Conservation (phyloP, 345 rosid species). For the Turritis glabra region DNA sequence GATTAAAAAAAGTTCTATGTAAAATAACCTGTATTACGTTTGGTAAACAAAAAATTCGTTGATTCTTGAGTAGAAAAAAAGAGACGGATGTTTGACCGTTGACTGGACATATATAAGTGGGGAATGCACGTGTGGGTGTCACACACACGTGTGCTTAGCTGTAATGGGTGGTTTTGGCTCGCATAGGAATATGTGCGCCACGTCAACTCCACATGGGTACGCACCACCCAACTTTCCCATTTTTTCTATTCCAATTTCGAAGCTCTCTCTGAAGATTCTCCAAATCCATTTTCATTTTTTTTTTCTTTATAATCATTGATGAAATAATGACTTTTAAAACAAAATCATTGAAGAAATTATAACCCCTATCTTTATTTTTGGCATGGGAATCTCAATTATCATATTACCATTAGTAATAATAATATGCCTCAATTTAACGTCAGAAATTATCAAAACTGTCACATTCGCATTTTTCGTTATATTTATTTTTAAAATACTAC, state of each 20-base stretch:
- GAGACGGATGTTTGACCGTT: constrained; percentile 29
- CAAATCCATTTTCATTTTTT: constrained; percentile 20
- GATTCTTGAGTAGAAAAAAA: neutral
- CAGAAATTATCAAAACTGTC: neutral
- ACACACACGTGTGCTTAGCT: constrained; percentile 38
- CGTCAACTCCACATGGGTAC: constrained; percentile 36
- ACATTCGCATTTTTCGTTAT: neutral
- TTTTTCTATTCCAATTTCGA: constrained; percentile 13
- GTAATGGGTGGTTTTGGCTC: constrained; percentile 26
- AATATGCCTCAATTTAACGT: neutral
- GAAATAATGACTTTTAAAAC: neutral
- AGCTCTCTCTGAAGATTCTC: constrained; percentile 25
- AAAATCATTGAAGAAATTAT: constrained; percentile 8
- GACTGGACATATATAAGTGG: constrained; percentile 1
- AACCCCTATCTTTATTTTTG: constrained; percentile 11
- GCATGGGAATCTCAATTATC: constrained; percentile 33
- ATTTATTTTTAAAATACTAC: neutral
- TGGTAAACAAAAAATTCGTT: neutral
- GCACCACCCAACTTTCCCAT: constrained; percentile 26
- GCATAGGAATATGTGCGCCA: constrained; percentile 33
- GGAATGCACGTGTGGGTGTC: constrained; percentile 34
- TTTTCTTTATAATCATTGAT: neutral
- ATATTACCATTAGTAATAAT: neutral
- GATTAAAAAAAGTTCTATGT: neutral
- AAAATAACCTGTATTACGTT: neutral